Percentiles rank a stretch among this genome's conserved stretches.
Evolutionary conservation across 176 grass and related monocot genomes (phyloP).

Genomic region (Cymbopogon citratus): DNA sequence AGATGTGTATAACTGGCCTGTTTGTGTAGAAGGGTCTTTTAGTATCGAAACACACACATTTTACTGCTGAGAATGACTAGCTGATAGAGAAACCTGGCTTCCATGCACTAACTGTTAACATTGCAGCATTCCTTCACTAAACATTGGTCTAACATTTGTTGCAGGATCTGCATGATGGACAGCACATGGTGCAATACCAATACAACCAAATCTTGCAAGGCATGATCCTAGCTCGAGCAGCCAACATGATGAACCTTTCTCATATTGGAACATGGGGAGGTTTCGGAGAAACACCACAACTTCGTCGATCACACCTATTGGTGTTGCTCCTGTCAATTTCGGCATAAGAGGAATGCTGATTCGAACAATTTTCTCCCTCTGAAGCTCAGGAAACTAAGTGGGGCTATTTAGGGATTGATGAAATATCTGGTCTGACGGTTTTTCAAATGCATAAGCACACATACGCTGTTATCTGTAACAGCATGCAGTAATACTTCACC

Average conservation of each 20-base stretch:
- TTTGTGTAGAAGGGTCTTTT: neutral
- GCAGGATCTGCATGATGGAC: constrained; percentile 42
- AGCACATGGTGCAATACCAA: constrained; percentile 4
- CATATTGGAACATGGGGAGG: constrained; percentile 79
- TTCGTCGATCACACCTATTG: constrained; percentile 26
- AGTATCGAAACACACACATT: neutral
- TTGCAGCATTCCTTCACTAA: neutral
- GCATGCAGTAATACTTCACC: neutral
- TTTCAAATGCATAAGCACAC: neutral
- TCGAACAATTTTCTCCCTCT: constrained; percentile 8
- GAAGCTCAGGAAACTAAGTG: constrained; percentile 41
- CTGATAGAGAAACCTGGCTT: neutral
- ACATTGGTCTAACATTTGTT: neutral
- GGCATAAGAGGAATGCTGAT: constrained; percentile 42
- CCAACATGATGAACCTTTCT: constrained; percentile 57
- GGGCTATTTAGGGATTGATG: constrained; percentile 3
- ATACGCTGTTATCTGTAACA: neutral
- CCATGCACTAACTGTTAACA: neutral
- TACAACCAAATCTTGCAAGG: constrained; percentile 26
- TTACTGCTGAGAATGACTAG: constrained; percentile 1
- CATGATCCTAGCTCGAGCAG: constrained; percentile 28
- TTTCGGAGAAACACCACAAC: constrained; percentile 39
- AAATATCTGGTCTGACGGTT: neutral
- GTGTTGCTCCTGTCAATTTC: constrained; percentile 28
- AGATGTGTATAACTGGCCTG: no score